Conservation (phyloP, 2,329 filamentous ascomycete genomes). For the Aspergillus proliferans region DNA sequence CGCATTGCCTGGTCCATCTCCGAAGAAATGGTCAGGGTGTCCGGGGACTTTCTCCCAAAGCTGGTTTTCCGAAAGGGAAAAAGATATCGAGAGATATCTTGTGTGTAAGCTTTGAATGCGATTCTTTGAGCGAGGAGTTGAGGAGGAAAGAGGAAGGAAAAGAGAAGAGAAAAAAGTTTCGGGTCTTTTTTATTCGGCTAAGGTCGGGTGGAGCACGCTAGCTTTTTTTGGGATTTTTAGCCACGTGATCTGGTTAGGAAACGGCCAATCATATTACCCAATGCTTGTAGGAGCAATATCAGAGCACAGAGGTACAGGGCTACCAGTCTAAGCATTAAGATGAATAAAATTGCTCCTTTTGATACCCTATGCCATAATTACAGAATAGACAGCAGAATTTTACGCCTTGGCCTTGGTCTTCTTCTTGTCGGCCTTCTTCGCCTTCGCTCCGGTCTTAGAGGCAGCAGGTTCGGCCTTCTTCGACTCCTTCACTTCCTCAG, state of each 20-base stretch:
- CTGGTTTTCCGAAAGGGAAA: constrained; percentile 39
- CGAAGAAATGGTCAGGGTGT: constrained; percentile 54
- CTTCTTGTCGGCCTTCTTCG: constrained; percentile 26
- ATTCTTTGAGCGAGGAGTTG: constrained; percentile 98
- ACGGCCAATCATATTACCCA: background rate
- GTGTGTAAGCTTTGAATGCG: constrained; percentile 99
- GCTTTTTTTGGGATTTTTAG: constrained; percentile 7
- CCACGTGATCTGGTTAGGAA: background rate
- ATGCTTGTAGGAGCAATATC: background rate
- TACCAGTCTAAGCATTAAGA: background rate
- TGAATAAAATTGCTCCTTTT: background rate
- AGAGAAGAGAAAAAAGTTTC: constrained; percentile 24
- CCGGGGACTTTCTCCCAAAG: constrained; percentile 99
- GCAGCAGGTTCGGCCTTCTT: constrained; percentile 8
- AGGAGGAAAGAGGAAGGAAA: constrained; percentile 42
- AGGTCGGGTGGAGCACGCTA: constrained; percentile 19
- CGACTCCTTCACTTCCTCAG: constrained; percentile 2
- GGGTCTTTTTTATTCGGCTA: constrained; percentile 9
- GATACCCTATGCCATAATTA: constrained; percentile 2
- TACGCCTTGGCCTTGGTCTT: constrained; percentile 27
- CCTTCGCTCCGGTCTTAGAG: constrained; percentile 24
- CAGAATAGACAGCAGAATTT: background rate
- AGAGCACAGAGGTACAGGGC: background rate
- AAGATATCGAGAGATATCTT: constrained; percentile 45
- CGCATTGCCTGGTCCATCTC: constrained; percentile 55